phyloP scores from a whole-genome alignment of 2,329 filamentous ascomycete species.

The Pestalotiopsis sp. region DNA sequence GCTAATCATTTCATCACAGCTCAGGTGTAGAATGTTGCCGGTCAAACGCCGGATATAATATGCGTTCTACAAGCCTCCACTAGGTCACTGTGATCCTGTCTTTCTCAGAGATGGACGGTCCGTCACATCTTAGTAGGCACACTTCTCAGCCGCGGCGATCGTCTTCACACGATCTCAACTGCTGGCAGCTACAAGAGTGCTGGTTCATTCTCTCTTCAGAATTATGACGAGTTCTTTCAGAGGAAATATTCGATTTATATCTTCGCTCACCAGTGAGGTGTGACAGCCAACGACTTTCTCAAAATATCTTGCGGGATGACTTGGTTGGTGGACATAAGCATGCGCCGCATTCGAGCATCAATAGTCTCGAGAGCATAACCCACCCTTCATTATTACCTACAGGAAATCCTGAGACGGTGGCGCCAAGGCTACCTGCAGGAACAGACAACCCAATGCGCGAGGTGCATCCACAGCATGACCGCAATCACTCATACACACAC shows the following conservation, averaged over 20 bases:
- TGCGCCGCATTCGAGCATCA: not conserved
- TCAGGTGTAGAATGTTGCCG: not conserved
- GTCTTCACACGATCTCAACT: not conserved
- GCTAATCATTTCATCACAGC: not conserved
- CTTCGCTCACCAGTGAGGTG: not conserved
- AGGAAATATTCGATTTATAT: not conserved
- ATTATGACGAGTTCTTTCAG: too few species aligned
- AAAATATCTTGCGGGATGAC: not conserved
- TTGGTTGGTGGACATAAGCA: not conserved
- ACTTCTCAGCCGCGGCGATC: not conserved
- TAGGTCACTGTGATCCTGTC: not conserved
- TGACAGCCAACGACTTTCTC: not conserved
- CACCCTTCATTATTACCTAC: not conserved
- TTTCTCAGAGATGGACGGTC: not conserved
- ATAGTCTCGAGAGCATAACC: not conserved
- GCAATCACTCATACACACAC: not conserved
- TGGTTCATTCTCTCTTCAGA: not conserved
- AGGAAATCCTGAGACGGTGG: not conserved
- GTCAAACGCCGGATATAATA: not conserved
- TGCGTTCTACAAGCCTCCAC: not conserved
- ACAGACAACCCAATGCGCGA: not conserved
- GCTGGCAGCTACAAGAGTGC: not conserved
- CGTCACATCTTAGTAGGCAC: not conserved
- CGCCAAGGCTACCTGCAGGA: not conserved
- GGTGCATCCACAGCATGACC: not conserved